These are phyloP conservation scores for Aspergillus japonicus DNA, from an alignment of 2,329 filamentous ascomycete species.

Conservation along the genomic window DNA sequence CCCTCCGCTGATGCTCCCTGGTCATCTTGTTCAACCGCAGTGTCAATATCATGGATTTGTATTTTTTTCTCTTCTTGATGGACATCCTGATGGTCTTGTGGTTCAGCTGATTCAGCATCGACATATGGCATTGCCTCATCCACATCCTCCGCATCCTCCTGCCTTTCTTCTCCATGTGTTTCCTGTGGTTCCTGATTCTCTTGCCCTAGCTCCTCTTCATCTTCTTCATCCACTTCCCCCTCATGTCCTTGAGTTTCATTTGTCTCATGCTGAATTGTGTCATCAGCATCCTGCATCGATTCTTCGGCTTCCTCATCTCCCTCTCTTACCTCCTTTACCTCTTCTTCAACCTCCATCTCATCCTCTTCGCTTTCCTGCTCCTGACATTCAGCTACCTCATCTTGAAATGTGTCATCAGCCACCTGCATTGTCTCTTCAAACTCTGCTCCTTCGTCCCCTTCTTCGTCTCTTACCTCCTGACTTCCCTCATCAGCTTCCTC, in stretches of 20 bases:
- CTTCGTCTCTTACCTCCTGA: not conserved
- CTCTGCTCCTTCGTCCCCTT: not conserved
- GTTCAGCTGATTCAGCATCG: not conserved
- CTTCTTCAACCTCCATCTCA: too few species aligned
- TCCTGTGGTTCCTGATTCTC: not conserved
- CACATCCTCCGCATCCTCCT: not conserved
- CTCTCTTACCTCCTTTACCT: too few species aligned
- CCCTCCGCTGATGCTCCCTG: not conserved
- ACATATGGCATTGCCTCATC: not conserved
- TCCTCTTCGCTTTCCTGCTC: too few species aligned
- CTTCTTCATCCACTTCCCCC: not conserved
- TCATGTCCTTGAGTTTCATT: not conserved
- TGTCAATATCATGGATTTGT: not conserved
- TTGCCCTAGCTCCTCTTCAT: not conserved
- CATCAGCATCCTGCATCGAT: not conserved
- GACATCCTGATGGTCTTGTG: not conserved
- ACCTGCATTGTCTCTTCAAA: not conserved
- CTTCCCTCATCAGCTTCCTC: not conserved
- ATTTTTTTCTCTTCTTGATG: not conserved
- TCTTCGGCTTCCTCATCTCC: not conserved
- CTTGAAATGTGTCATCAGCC: not conserved
- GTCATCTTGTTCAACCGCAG: not conserved
- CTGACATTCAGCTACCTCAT: too few species aligned
- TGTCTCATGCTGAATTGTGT: not conserved
- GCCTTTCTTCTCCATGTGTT: not conserved